phyloP scores from a whole-genome alignment of 2,329 filamentous ascomycete genomes.

The Aspergillus clavatus region DNA sequence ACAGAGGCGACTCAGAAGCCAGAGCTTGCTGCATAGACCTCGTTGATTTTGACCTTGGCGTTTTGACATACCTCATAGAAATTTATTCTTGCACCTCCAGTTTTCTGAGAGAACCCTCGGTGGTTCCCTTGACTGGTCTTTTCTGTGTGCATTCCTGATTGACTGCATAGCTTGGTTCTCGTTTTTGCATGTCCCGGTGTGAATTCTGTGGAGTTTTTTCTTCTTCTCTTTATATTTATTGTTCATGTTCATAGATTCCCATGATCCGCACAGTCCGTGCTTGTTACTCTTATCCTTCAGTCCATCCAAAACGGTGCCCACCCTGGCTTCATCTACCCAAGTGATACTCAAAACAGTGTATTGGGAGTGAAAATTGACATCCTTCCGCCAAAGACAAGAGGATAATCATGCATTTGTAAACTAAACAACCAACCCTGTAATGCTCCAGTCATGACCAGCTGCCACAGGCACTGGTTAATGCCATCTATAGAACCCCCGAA shows the following conservation, averaged over 20 bases:
- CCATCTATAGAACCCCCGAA: background rate
- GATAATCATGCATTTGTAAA: background rate
- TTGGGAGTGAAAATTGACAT: too few species aligned
- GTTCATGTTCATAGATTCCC: background rate
- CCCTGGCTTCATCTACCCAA: too few species aligned
- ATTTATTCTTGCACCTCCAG: background rate
- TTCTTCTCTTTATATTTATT: background rate
- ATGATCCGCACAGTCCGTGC: too few species aligned
- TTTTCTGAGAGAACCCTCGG: background rate
- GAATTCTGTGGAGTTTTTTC: background rate
- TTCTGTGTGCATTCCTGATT: constrained; percentile 1
- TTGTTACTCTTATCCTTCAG: too few species aligned
- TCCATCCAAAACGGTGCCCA: too few species aligned
- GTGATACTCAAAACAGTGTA: too few species aligned
- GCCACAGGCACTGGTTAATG: background rate
- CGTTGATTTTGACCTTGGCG: too few species aligned
- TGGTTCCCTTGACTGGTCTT: constrained; percentile 5
- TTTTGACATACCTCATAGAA: background rate
- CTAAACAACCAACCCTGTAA: background rate
- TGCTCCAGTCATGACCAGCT: background rate
- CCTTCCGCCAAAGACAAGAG: background rate
- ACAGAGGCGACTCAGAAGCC: constrained; percentile 19
- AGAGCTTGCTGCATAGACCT: constrained; percentile 17
- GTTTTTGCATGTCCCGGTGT: constrained; percentile 11
- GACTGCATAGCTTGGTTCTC: constrained; percentile 22